phyloP scores from a whole-genome alignment of 1,139 yeast genomes.

The Yamadazyma trypodendri region DNA sequence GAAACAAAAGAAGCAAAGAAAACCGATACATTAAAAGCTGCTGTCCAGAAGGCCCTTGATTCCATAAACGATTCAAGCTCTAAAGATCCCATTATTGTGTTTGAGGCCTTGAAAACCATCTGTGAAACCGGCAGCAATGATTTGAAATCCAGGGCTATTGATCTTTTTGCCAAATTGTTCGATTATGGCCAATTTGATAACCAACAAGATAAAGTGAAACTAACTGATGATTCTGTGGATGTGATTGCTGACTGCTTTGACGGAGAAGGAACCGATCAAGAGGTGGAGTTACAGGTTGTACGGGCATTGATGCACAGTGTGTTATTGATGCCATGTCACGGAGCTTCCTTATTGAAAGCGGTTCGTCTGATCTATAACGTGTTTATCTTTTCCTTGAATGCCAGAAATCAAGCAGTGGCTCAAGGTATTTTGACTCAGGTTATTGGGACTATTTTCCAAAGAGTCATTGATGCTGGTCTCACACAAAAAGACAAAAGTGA shows the following conservation, averaged over 20 bases:
- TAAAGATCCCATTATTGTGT: conserved; percentile 36
- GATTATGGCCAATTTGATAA: conserved; percentile 44
- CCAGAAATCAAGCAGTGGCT: conserved; percentile 88
- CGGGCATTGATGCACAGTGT: conserved; percentile 90
- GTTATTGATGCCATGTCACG: conserved; percentile 82
- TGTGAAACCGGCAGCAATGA: conserved; percentile 36
- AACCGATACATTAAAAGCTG: conserved; percentile 29
- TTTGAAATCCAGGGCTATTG: conserved; percentile 41
- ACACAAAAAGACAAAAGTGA: conserved; percentile 13
- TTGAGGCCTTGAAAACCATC: conserved; percentile 40
- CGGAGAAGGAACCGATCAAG: conserved; percentile 89
- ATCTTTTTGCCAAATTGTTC: conserved; percentile 45
- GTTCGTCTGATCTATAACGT: conserved; percentile 92
- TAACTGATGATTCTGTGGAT: conserved; percentile 83
- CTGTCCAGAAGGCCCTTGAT: conserved; percentile 38
- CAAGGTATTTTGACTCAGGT: conserved; percentile 94
- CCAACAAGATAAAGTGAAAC: conserved; percentile 43
- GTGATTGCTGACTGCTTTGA: conserved; percentile 84
- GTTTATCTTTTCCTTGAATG: conserved; percentile 77
- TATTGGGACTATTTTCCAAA: conserved; percentile 78
- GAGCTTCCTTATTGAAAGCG: conserved; percentile 83
- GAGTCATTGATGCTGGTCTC: conserved; percentile 40
- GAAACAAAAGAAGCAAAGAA: conserved; percentile 42
- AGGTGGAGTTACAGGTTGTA: conserved; percentile 86
- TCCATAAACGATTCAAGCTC: conserved; percentile 28